Evolutionary conservation across 2,329 filamentous ascomycete species (phyloP).

Genomic region (Achaetomium macrosporum): DNA sequence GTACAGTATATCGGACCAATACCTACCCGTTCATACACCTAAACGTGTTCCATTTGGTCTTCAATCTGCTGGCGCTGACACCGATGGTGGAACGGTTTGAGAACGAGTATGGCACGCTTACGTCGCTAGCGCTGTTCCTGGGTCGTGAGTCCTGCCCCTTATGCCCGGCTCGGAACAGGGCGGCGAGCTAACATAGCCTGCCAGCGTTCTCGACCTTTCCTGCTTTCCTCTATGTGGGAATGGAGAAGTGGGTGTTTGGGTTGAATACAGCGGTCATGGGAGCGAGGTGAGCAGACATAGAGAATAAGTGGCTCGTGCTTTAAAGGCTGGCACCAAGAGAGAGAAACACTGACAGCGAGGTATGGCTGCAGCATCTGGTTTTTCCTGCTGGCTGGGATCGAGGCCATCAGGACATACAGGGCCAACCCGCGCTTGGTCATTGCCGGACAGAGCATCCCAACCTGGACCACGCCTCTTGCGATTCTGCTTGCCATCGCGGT

Average conservation of each 20-base stretch:
- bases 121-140: conserved; percentile 79
- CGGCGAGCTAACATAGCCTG: conserved; percentile 2
- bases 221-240: conserved; percentile 69
- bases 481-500: conserved; percentile 68
- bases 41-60: conserved; percentile 70
- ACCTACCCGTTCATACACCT: conserved; percentile 85
- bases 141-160: conserved; percentile 62
- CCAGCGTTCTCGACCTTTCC: conserved; percentile 74
- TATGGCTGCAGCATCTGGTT: conserved; percentile 68
- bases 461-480: conserved; percentile 83
- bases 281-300: conserved; percentile 57
- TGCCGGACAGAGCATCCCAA: conserved; percentile 66
- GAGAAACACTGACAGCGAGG: conserved; percentile 7
- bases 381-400: conserved; percentile 77
- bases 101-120: conserved; percentile 82
- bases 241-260: conserved; percentile 68
- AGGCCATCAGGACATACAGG: conserved; percentile 79
- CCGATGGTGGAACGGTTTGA: conserved; percentile 95
- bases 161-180: background rate
- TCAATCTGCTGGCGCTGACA: conserved; percentile 74
- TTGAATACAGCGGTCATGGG: conserved; percentile 72
- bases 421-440: conserved; percentile 71
- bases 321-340: conserved; percentile 7
- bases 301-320: background rate
- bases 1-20: conserved; percentile 80